Conservation (phyloP, 2,329 filamentous ascomycete species). For the Trichoderma koningiopsis region DNA sequence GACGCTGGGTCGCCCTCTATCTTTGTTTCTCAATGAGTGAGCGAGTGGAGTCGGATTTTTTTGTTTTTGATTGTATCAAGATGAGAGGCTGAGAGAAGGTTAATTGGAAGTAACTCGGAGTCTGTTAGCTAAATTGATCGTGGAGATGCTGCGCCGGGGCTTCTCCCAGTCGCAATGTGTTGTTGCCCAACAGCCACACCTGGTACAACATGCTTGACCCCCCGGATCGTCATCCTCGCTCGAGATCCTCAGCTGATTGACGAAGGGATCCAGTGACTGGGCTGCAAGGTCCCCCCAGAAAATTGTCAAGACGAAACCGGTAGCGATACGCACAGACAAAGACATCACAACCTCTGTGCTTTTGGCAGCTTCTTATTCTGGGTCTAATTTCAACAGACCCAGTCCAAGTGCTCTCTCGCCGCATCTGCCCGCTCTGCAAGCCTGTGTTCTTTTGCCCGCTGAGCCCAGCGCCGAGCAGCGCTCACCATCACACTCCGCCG, state of each 20-base stretch:
- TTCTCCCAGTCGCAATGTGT: neutral
- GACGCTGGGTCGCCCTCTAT: neutral
- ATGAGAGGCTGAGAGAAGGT: conserved; percentile 8
- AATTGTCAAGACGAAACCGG: conserved; percentile 3
- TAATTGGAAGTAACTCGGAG: conserved; percentile 1
- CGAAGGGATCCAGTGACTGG: neutral
- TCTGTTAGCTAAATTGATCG: neutral
- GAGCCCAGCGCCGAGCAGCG: conserved; percentile 17
- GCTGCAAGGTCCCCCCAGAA: conserved; percentile 11
- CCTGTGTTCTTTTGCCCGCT: conserved; percentile 4
- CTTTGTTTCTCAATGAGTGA: neutral
- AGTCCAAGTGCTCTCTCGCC: conserved; percentile 7
- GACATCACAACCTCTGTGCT: neutral
- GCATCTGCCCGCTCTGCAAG: neutral
- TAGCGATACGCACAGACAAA: conserved; percentile 9
- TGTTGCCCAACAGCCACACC: neutral
- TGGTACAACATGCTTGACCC: neutral
- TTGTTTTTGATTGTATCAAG: neutral
- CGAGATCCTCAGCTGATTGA: conserved; percentile 8
- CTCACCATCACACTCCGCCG: conserved; percentile 5
- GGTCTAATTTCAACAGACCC: neutral
- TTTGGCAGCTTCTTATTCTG: conserved; percentile 6
- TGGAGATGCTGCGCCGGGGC: neutral
- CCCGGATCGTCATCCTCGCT: conserved; percentile 17
- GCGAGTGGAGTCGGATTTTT: neutral